These are phyloP conservation scores for Spizellomyces sp. DNA, from an alignment of 192 early-diverging fungal genomes.

Conservation along the genomic window DNA sequence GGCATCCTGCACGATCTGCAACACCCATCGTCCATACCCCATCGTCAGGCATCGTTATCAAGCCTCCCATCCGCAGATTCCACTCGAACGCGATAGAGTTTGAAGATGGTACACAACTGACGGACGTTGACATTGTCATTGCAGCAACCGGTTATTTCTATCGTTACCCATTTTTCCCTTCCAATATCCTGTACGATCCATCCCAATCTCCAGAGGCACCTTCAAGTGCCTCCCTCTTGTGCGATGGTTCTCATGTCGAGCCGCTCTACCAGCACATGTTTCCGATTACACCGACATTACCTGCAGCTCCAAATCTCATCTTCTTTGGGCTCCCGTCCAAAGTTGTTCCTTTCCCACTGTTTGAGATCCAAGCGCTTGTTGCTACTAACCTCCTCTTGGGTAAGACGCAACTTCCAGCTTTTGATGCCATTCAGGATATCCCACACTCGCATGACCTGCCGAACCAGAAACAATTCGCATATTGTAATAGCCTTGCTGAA, in stretches of 20 bases:
- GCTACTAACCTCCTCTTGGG: background rate
- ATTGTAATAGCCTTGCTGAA: conserved; percentile 1
- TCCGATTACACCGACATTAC: conserved; percentile 26
- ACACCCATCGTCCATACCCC: background rate
- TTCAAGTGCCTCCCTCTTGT: background rate
- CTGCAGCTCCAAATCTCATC: conserved; percentile 43
- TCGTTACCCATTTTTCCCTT: conserved; percentile 55
- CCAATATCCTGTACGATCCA: background rate
- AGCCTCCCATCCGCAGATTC: conserved; percentile 5
- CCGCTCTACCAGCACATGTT: conserved; percentile 2
- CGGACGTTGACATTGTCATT: conserved; percentile 50
- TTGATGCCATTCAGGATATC: background rate
- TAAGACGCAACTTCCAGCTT: background rate
- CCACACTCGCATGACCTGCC: background rate
- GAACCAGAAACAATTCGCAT: conserved; percentile 6
- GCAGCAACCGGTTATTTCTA: conserved; percentile 71
- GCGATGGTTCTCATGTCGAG: background rate
- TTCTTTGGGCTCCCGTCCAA: conserved; percentile 62
- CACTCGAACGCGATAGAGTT: conserved; percentile 9
- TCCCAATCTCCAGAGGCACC: background rate
- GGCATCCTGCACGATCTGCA: no score
- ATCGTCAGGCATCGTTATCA: background rate
- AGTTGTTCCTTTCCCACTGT: conserved; percentile 62
- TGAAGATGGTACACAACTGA: conserved; percentile 5
- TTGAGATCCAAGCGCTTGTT: conserved; percentile 53